Evolutionary conservation across 2,329 filamentous ascomycete species (phyloP).

Genomic region (Aspergillus clavatus): DNA sequence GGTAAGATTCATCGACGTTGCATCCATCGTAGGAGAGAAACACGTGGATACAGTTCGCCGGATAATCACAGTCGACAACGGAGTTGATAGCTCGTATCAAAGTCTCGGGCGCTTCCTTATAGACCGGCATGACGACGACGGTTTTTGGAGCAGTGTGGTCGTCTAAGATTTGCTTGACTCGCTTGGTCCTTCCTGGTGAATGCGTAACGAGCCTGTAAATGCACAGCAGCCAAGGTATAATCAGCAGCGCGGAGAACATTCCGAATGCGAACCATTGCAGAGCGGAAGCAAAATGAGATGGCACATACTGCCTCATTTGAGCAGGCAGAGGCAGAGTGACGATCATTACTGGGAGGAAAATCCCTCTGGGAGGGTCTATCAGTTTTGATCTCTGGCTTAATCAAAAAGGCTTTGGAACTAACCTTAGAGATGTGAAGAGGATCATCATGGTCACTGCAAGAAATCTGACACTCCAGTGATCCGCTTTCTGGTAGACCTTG

Average conservation of each 20-base stretch:
- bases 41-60: slow-evolving; percentile 83
- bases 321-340: slow-evolving; percentile 81
- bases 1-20: slow-evolving; percentile 79
- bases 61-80: slow-evolving; percentile 90
- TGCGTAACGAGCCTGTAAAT: slow-evolving; percentile 87
- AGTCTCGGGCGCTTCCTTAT: slow-evolving; percentile 81
- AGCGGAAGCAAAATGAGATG: slow-evolving; percentile 59
- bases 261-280: slow-evolving; percentile 96
- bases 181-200: slow-evolving; percentile 72
- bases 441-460: slow-evolving; percentile 71
- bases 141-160: slow-evolving; percentile 85
- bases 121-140: slow-evolving; percentile 94
- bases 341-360: slow-evolving; percentile 91
- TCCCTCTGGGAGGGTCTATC: slow-evolving; percentile 49
- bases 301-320: slow-evolving; percentile 68
- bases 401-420: slow-evolving; percentile 24
- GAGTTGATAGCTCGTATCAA: slow-evolving; percentile 84
- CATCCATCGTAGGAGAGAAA: slow-evolving; percentile 95
- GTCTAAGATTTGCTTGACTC: slow-evolving; percentile 78
- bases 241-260: slow-evolving; percentile 79
- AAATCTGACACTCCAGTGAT: slow-evolving; percentile 75
- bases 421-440: slow-evolving; percentile 72
- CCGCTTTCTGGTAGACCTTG: slow-evolving; percentile 85
- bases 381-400: background rate
- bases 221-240: slow-evolving; percentile 87